phyloP scores from a whole-genome alignment of 2,329 filamentous ascomycete genomes.

The Capronia coronata region DNA sequence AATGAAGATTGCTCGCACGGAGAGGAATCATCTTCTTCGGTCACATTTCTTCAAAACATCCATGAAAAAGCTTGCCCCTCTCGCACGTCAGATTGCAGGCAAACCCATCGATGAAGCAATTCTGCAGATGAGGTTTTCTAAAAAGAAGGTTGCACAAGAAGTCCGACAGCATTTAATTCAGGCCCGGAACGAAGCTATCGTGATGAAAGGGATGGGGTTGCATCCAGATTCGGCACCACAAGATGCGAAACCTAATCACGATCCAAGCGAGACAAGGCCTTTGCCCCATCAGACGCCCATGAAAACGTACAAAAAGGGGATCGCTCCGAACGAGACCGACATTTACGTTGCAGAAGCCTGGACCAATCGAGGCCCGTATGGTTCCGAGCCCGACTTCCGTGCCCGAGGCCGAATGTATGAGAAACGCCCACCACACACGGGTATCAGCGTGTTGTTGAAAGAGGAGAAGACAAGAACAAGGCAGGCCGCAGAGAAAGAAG shows the following conservation, averaged over 20 bases:
- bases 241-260: constrained; percentile 6
- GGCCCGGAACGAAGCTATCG: constrained; percentile 74
- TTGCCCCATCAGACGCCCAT: constrained; percentile 34
- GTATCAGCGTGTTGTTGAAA: constrained; percentile 74
- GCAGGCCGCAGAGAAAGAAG: constrained; percentile 68
- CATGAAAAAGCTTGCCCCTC: constrained; percentile 80
- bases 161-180: constrained; percentile 72
- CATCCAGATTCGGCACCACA: neutral
- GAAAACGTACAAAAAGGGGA: constrained; percentile 65
- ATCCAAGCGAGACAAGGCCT: constrained; percentile 22
- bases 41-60: constrained; percentile 74
- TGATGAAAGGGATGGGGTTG: constrained; percentile 77
- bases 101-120: constrained; percentile 94
- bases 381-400: constrained; percentile 59
- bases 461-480: constrained; percentile 87
- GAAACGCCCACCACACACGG: constrained; percentile 66
- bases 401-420: constrained; percentile 66
- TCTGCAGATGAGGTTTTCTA: constrained; percentile 87
- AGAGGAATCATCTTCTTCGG: constrained; percentile 53
- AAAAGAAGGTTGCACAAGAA: constrained; percentile 84
- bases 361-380: constrained; percentile 70
- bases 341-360: constrained; percentile 91
- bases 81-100: constrained; percentile 82
- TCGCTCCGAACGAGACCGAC: constrained; percentile 65
- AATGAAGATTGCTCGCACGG: constrained; percentile 61